phyloP scores from a whole-genome alignment of 73 alveolate genomes.

The Paramecium sexaurelia region DNA sequence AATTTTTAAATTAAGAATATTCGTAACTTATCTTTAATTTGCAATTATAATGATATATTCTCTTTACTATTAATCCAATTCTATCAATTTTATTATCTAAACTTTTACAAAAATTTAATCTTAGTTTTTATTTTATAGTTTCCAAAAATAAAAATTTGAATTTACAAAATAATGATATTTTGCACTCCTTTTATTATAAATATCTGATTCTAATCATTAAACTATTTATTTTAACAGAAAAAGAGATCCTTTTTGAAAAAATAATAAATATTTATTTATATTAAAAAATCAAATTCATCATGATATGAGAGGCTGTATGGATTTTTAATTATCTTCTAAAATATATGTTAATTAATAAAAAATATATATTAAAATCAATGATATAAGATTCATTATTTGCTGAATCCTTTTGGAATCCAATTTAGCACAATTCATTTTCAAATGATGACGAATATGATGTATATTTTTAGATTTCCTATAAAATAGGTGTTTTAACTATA shows the following conservation, averaged over 20 bases:
- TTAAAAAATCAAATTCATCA: not conserved
- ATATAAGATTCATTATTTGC: constrained; percentile 2
- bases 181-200: too few species aligned
- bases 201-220: too few species aligned
- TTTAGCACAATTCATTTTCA: not conserved
- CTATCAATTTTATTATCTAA: not conserved
- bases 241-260: not conserved
- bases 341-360: not conserved
- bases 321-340: not conserved
- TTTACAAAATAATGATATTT: not conserved
- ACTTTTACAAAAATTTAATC: not conserved
- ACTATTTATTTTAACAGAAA: not conserved
- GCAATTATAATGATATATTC: too few species aligned
- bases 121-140: not conserved
- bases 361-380: constrained; percentile 19
- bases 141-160: not conserved
- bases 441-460: not conserved
- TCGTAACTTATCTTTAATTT: not conserved
- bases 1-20: not conserved
- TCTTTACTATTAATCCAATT: too few species aligned
- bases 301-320: not conserved
- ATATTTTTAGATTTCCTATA: not conserved
- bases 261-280: not conserved
- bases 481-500: not conserved
- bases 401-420: constrained; percentile 28